Conservation (phyloP, 306 rosid genomes). For the Castanospermum australe region DNA sequence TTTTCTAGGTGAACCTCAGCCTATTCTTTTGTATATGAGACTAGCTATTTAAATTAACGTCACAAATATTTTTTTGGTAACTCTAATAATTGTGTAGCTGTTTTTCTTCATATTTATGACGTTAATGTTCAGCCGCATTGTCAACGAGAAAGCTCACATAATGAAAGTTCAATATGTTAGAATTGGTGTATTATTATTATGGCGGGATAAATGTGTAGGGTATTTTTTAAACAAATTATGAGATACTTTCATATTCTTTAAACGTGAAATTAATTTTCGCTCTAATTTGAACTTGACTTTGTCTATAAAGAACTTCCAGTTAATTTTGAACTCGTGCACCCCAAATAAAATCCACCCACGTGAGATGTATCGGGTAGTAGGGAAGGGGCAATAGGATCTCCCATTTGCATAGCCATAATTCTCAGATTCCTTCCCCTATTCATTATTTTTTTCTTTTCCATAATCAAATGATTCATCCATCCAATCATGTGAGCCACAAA, state of each 20-base stretch:
- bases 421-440: background rate
- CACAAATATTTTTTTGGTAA: too few relatives aligned
- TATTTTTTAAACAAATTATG: too few relatives aligned
- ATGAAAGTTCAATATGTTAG: background rate
- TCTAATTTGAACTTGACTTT: too few relatives aligned
- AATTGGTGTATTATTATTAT: background rate
- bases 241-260: too few relatives aligned
- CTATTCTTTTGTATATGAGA: too few relatives aligned
- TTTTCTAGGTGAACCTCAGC: too few relatives aligned
- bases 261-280: too few relatives aligned
- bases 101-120: background rate
- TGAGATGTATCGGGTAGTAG: too few relatives aligned
- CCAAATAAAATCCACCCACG: too few relatives aligned
- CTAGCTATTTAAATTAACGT: too few relatives aligned
- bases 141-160: background rate
- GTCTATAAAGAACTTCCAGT: too few relatives aligned
- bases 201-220: background rate
- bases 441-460: background rate
- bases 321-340: too few relatives aligned
- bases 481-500: constrained; percentile 16
- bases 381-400: background rate
- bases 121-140: background rate
- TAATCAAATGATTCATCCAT: constrained; percentile 15
- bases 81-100: background rate
- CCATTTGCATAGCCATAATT: background rate